A percentile compares a stretch with the other conserved stretches of the same genome.
Conservation (phyloP, 345 rosid species). For the Eucalyptus erythrocorys region DNA sequence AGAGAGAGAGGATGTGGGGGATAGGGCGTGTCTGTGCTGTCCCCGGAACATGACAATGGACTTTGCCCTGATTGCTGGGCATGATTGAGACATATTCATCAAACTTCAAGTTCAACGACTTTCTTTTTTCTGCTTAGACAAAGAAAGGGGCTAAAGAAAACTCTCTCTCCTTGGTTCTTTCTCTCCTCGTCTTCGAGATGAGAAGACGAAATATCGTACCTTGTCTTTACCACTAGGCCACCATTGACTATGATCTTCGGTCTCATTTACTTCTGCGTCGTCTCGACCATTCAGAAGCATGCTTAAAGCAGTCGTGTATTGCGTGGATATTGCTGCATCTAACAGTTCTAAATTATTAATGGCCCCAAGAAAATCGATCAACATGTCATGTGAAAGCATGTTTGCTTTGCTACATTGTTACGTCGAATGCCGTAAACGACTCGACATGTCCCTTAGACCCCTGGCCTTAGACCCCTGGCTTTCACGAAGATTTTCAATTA, state of each 20-base stretch:
- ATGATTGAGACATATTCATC: slow-evolving; percentile 27
- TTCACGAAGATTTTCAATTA: background rate
- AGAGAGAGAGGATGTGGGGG: background rate
- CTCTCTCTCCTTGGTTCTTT: background rate
- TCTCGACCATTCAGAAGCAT: background rate
- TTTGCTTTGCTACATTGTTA: background rate
- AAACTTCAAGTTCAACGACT: background rate
- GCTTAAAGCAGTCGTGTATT: background rate
- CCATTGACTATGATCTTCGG: background rate
- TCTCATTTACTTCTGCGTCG: background rate
- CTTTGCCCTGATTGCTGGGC: slow-evolving; percentile 20
- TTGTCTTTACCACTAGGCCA: background rate
- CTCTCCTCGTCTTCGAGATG: background rate
- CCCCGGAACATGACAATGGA: slow-evolving; percentile 39
- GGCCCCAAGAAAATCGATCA: background rate
- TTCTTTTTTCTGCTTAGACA: background rate
- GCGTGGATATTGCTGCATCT: background rate
- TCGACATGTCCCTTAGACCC: background rate
- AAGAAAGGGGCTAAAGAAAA: background rate
- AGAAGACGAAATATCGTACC: background rate
- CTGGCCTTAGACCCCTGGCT: background rate
- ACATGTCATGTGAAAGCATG: background rate
- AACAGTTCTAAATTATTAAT: background rate
- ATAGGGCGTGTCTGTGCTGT: slow-evolving; percentile 21
- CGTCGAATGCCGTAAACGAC: background rate